phyloP scores from a whole-genome alignment of 2,329 filamentous ascomycete genomes.

The Neopestalotiopsis sp. region DNA sequence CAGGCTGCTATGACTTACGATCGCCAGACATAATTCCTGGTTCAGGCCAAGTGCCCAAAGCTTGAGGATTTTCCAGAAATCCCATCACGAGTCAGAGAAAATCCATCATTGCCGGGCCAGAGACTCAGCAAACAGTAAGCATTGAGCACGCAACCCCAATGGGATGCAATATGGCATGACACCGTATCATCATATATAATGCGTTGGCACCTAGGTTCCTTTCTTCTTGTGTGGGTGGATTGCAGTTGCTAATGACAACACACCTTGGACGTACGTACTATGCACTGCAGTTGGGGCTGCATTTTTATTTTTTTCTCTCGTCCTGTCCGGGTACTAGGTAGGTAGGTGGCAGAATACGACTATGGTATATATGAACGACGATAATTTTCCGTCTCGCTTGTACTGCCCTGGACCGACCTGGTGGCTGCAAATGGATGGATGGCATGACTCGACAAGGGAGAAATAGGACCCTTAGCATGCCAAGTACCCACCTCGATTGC shows the following conservation, averaged over 20 bases:
- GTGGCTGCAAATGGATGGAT: neutral
- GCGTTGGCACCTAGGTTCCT: no score
- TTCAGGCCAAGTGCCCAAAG: neutral
- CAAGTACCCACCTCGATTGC: neutral
- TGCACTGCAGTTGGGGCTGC: no score
- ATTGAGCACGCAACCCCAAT: neutral
- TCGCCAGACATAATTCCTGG: conserved; percentile 21
- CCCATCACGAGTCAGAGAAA: conserved; percentile 7
- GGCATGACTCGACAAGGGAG: conserved; percentile 9
- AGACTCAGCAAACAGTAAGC: no score
- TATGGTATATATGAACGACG: neutral
- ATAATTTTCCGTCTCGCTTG: conserved; percentile 9
- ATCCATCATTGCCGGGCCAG: no score
- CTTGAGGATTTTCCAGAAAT: neutral
- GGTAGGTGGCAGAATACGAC: neutral
- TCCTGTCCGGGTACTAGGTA: neutral
- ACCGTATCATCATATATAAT: no score
- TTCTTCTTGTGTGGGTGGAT: no score
- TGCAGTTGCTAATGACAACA: no score
- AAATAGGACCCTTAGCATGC: conserved; percentile 5
- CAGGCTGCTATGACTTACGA: conserved; percentile 29
- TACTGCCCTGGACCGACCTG: neutral
- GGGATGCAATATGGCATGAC: neutral
- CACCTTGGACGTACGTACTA: no score
- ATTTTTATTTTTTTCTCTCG: neutral